Percentiles rank a stretch among this genome's conserved stretches.
Evolutionary conservation across 2,329 filamentous ascomycete species (phyloP).

Genomic region (Sarocladiaceae sp.): DNA sequence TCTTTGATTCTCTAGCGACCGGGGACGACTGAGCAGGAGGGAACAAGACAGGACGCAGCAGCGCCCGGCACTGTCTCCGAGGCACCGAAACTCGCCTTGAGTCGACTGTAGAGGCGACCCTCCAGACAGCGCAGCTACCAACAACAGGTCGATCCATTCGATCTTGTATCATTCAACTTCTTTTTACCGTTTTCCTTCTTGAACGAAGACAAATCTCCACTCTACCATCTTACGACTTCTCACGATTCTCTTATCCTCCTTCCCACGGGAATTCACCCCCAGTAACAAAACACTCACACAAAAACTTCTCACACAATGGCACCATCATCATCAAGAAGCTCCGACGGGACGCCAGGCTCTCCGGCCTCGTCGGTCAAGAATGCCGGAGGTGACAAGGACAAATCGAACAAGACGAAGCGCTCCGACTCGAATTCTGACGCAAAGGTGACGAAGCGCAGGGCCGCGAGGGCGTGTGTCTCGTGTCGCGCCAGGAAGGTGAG

Average conservation of each 20-base stretch:
- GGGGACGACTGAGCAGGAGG: neutral
- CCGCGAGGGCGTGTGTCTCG: conserved; percentile 85
- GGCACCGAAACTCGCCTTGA: no score
- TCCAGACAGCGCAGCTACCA: no score
- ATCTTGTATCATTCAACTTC: neutral
- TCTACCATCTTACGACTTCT: conserved; percentile 3
- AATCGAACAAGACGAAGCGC: conserved; percentile 24
- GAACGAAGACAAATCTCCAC: conserved; percentile 1
- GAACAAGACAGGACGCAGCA: neutral
- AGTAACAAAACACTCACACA: no score
- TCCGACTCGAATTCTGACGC: conserved; percentile 22
- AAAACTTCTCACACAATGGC: conserved; percentile 2
- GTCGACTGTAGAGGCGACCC: no score
- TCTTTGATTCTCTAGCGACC: neutral
- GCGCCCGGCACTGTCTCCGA: no score
- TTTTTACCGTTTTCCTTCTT: neutral
- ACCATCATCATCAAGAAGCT: conserved; percentile 13
- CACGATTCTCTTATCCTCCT: neutral
- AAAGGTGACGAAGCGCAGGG: conserved; percentile 67
- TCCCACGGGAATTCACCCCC: no score
- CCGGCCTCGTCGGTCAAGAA: conserved; percentile 18
- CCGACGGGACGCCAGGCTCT: conserved; percentile 17
- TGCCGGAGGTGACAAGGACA: conserved; percentile 6
- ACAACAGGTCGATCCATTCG: no score
- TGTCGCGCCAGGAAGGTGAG: conserved; percentile 86